phyloP scores from a whole-genome alignment of 108 stramenopile species.

The Fistulifera pelliculosa region DNA sequence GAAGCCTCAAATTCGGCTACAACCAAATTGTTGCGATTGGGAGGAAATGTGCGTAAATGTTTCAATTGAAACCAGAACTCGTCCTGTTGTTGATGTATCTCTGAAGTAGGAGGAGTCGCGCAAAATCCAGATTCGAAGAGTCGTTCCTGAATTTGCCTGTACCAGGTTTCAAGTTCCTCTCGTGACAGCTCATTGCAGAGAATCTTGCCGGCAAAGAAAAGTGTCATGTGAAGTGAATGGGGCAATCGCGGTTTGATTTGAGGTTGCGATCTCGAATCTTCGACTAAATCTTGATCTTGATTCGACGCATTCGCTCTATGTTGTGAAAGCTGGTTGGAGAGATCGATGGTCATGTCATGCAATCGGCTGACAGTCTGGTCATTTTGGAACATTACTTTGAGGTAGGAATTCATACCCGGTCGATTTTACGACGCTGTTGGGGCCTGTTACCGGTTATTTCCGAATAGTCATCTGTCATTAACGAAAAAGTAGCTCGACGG shows the following conservation, averaged over 20 bases:
- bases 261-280: conserved; percentile 1
- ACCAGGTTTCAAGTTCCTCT: conserved; percentile 28
- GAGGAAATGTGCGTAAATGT: conserved; percentile 34
- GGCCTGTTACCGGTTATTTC: too few relatives aligned
- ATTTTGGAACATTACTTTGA: conserved; percentile 37
- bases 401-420: conserved; percentile 33
- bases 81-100: background rate
- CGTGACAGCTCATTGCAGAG: conserved; percentile 24
- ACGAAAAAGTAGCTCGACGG: too few relatives aligned
- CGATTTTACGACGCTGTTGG: conserved; percentile 9
- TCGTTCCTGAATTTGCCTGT: conserved; percentile 17
- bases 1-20: conserved; percentile 42
- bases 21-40: conserved; percentile 36
- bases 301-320: too few relatives aligned
- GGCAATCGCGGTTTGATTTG: conserved; percentile 29
- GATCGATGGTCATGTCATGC: conserved; percentile 9
- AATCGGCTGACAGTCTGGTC: conserved; percentile 20
- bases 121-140: conserved; percentile 10
- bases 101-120: background rate
- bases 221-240: conserved; percentile 52
- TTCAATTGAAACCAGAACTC: conserved; percentile 23
- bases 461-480: too few relatives aligned
- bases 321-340: background rate
- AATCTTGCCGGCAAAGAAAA: conserved; percentile 46
- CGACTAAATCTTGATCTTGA: too few relatives aligned